Evolutionary conservation across 306 rosid species (phyloP), one percentile per base, ranked within the genome.

Genomic region (Albizia julibrissin): DNA sequence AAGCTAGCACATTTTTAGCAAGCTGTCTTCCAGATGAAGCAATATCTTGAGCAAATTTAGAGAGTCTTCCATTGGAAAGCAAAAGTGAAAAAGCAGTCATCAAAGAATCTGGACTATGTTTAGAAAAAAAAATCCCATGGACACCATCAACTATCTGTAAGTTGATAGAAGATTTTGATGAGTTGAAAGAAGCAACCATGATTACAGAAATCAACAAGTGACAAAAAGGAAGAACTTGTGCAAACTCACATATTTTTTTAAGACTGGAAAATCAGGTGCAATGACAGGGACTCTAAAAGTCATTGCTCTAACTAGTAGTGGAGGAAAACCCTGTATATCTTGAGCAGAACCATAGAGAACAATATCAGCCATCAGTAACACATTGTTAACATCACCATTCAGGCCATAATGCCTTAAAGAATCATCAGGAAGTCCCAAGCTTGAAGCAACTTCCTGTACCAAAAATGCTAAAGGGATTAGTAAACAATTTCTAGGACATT

Each of bases 291-390:
- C 90, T 76, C 88, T 91, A 86, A 92, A 93, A 72, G 98, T 81
- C 98, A 95, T 93, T 79, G 99, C 93, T 77, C 94, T 93, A 52
- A 90, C 84, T 61, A 93, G 91, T 80, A 95, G 88, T 77, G 97
- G 93, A 68, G 99, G 98, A 90, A 95, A 93, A 74, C 93, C 95
- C 85, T 95, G 99, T 61, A 85, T 86, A 80, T 92, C 94, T 93
- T 95, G 99, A 67, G 92, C 86, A 84, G 98, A 91, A 87, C 95
- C 99, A 69, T 95, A 95, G 61, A 95, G 85, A 81, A 93, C 81
- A 82, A 95, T 90, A 89, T 95, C 99, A 84, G 99, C 97, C 94
- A 93, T 93, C 74, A 89, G 87, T 80, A 95, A 78, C 80, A 90
- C 89, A 76, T 89, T 74, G 83, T 88, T 85, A 84, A 89, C 92